These are phyloP conservation scores for Cicer pinnatifidum DNA, from an alignment of 306 rosid genomes.

Conservation along the genomic window DNA sequence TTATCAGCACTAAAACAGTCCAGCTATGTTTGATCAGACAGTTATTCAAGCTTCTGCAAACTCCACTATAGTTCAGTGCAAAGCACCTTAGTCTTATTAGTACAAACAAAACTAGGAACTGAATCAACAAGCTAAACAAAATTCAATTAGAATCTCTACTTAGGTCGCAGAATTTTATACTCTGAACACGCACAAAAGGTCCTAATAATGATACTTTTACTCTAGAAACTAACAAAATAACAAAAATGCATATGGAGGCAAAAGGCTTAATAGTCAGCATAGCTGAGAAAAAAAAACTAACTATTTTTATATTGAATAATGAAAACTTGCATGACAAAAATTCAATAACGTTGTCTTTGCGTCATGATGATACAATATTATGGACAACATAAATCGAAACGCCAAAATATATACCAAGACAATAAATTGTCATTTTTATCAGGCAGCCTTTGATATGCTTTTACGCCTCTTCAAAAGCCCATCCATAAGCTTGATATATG, in stretches of 20 bases:
- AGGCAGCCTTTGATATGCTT: conserved; percentile 56
- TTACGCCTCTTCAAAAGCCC: conserved; percentile 79
- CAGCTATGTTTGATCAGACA: conserved; percentile 1
- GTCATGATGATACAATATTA: conserved; percentile 30
- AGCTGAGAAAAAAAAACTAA: not conserved
- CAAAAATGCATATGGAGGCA: conserved; percentile 6
- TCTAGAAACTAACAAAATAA: conserved; percentile 12
- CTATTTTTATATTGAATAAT: conserved; percentile 7
- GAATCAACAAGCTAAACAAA: conserved; percentile 8
- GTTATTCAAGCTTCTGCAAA: not conserved
- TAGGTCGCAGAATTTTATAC: not conserved
- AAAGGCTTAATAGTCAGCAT: conserved; percentile 14
- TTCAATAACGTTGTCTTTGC: conserved; percentile 17
- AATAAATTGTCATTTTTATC: conserved; percentile 36
- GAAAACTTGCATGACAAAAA: conserved; percentile 29
- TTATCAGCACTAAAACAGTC: not conserved
- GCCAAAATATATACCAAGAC: conserved; percentile 23
- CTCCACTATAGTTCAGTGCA: not conserved
- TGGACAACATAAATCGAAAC: conserved; percentile 31
- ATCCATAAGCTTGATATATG: conserved; percentile 72
- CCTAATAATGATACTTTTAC: not conserved
- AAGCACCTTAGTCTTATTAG: conserved; percentile 2
- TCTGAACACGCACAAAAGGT: not conserved
- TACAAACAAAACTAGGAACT: conserved; percentile 5
- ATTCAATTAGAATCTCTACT: not conserved